Conservation (phyloP, 805 yeast species). For the Spathaspora passalidarum region DNA sequence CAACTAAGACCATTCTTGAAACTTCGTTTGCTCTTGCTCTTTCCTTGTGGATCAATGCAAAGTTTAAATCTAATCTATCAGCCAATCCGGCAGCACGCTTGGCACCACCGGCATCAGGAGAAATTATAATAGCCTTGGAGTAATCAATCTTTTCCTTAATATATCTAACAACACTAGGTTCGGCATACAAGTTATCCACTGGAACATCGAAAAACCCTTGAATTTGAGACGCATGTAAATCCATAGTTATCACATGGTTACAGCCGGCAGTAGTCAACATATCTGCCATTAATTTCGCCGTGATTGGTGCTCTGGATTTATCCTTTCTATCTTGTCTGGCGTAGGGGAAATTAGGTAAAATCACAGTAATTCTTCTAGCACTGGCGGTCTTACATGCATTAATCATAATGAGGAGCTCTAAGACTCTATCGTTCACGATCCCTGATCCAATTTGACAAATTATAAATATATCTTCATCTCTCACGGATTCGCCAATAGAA, state of each 20-base stretch:
- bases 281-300: conserved; percentile 92
- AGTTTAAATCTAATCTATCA: conserved; percentile 84
- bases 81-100: conserved; percentile 94
- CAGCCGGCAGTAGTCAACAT: conserved; percentile 92
- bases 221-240: conserved; percentile 94
- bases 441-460: conserved; percentile 80
- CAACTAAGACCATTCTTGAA: conserved; percentile 91
- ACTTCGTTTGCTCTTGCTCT: conserved; percentile 94
- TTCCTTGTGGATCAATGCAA: conserved; percentile 95
- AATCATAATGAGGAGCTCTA: conserved; percentile 86
- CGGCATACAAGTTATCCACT: conserved; percentile 93
- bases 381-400: conserved; percentile 96
- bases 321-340: conserved; percentile 98
- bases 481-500: conserved; percentile 69
- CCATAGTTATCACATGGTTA: conserved; percentile 94
- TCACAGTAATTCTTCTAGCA: conserved; percentile 90
- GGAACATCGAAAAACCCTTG: conserved; percentile 96
- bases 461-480: conserved; percentile 80
- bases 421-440: conserved; percentile 75
- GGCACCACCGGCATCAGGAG: conserved; percentile 99
- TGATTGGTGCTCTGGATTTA: conserved; percentile 92
- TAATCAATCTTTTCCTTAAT: conserved; percentile 61
- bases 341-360: conserved; percentile 92
- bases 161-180: conserved; percentile 83
- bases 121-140: conserved; percentile 71